phyloP scores from a whole-genome alignment of 805 yeast genomes.

The Komagataella pastoris region DNA sequence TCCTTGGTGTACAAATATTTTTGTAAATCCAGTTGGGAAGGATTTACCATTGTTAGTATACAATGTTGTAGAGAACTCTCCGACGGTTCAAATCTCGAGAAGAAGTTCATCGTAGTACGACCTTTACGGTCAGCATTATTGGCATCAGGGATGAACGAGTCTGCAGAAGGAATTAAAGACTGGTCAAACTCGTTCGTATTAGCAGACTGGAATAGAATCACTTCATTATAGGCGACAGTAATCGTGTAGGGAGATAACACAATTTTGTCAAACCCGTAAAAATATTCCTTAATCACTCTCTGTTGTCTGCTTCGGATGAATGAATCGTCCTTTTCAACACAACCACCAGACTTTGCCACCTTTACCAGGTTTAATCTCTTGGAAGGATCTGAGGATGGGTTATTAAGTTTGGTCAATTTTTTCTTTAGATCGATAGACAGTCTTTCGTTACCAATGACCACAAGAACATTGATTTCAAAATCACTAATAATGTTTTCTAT shows the following conservation, averaged over 20 bases:
- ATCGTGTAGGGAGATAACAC: constrained; percentile 79
- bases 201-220: constrained; percentile 32
- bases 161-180: constrained; percentile 2
- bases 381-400: constrained; percentile 8
- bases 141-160: constrained; percentile 1
- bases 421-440: constrained; percentile 49
- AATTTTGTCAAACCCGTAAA: constrained; percentile 61
- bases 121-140: constrained; percentile 2
- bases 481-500: constrained; percentile 45
- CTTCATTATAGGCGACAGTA: constrained; percentile 50
- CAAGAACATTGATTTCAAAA: constrained; percentile 43
- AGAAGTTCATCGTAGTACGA: constrained; percentile 1
- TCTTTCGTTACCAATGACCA: constrained; percentile 70
- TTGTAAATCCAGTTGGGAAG: constrained; percentile 14
- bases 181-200: constrained; percentile 2
- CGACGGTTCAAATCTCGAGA: constrained; percentile 22
- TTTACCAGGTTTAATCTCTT: constrained; percentile 33
- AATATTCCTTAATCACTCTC: constrained; percentile 70
- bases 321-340: constrained; percentile 58
- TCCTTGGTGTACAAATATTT: constrained; percentile 20
- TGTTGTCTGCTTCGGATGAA: constrained; percentile 64
- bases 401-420: constrained; percentile 22
- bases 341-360: constrained; percentile 63
- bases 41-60: constrained; percentile 51
- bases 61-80: constrained; percentile 58